Conservation (phyloP, 768 basidiomycete species). For the Kwoniella mangroviensis region DNA sequence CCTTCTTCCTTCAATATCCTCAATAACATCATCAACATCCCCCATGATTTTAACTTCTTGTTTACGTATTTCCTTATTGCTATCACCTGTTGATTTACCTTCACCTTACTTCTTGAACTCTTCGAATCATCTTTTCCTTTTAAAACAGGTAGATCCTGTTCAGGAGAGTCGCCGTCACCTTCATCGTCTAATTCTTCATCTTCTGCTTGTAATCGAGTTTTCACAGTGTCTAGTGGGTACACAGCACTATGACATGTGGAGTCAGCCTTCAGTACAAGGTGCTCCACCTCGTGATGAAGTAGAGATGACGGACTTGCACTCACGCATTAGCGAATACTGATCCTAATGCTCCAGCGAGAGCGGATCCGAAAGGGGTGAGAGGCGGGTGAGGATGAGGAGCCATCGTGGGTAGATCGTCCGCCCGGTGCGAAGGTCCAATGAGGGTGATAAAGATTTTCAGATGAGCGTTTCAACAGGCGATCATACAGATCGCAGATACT, state of each 20-base stretch:
- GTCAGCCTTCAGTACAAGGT: not conserved
- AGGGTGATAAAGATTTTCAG: not conserved
- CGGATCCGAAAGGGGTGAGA: constrained; percentile 84
- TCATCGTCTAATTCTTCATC: constrained; percentile 61
- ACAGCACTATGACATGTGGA: constrained; percentile 67
- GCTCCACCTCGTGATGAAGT: too few species aligned
- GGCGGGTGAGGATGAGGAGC: constrained; percentile 21
- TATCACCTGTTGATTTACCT: not conserved
- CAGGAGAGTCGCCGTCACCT: constrained; percentile 54
- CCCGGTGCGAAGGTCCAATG: not conserved
- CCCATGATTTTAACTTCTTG: constrained; percentile 49
- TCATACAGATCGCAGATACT: not conserved
- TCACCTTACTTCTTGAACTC: not conserved
- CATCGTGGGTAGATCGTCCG: not conserved
- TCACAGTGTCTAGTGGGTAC: constrained; percentile 95
- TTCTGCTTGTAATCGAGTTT: constrained; percentile 90
- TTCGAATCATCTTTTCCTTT: not conserved
- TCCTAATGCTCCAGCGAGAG: constrained; percentile 89
- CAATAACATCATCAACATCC: constrained; percentile 69
- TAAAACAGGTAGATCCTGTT: not conserved
- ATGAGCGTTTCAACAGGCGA: not conserved
- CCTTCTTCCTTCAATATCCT: constrained; percentile 82
- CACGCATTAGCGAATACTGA: constrained; percentile 93
- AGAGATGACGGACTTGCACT: constrained; percentile 56
- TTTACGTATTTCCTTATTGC: not conserved